Evolutionary conservation across 73 alveolate species (phyloP).

Genomic region (Uronychia setigera): DNA sequence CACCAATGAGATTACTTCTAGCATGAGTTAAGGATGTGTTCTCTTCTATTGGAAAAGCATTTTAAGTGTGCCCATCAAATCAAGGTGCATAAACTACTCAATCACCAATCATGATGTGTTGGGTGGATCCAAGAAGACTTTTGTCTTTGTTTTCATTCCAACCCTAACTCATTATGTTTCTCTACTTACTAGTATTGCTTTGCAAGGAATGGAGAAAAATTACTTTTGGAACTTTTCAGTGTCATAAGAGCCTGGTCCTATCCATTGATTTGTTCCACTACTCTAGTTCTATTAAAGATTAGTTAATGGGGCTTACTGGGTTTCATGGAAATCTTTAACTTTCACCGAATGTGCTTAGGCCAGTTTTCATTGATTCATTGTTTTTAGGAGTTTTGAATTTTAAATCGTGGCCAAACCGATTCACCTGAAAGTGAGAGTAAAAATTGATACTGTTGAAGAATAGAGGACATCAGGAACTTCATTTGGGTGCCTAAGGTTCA

Average conservation of each 20-base stretch:
- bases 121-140: too few species aligned
- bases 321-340: not conserved
- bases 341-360: not conserved
- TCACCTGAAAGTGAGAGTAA: not conserved
- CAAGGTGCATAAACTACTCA: not conserved
- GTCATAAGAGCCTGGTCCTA: not conserved
- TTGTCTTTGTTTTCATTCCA: not conserved
- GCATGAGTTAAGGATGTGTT: not conserved
- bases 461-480: not conserved
- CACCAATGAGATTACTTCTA: too few species aligned
- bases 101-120: not conserved
- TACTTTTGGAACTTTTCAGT: not conserved
- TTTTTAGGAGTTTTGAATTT: not conserved
- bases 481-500: not conserved
- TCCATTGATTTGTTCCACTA: not conserved
- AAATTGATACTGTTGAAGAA: not conserved
- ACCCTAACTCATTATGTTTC: not conserved
- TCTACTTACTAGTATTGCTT: not conserved
- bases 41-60: not conserved
- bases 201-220: not conserved
- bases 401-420: not conserved
- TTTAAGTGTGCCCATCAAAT: not conserved
- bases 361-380: not conserved
- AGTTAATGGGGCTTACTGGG: not conserved
- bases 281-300: not conserved